A percentile compares a stretch with the other conserved stretches of the same genome.
Conservation (phyloP, 768 basidiomycete genomes). For the Phylloporus scabripes region DNA sequence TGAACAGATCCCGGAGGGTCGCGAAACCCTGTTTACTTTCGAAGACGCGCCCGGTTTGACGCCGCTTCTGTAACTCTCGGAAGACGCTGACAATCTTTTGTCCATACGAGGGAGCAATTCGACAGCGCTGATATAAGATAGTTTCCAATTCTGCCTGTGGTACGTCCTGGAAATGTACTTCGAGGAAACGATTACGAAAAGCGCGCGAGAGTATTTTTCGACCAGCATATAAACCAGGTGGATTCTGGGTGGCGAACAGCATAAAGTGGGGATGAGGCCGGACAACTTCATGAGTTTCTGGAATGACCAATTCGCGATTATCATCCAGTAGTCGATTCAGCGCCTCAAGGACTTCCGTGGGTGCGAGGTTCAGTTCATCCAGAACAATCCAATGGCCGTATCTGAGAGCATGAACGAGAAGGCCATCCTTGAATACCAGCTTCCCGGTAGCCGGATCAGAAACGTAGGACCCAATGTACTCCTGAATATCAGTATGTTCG, state of each 20-base stretch:
- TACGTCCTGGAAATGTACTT: constrained; percentile 96
- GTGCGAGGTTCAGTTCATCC: constrained; percentile 95
- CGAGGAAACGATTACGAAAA: constrained; percentile 94
- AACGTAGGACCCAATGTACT: constrained; percentile 94
- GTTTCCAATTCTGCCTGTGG: constrained; percentile 90
- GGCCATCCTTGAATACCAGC: constrained; percentile 89
- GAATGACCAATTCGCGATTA: constrained; percentile 91
- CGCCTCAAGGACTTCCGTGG: constrained; percentile 96
- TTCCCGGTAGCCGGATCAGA: constrained; percentile 92
- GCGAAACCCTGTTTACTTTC: constrained; percentile 98
- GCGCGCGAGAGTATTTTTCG: constrained; percentile 93
- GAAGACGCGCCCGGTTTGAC: constrained; percentile 88
- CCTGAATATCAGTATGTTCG: constrained; percentile 98
- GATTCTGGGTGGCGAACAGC: constrained; percentile 98
- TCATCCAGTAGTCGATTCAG: constrained; percentile 95
- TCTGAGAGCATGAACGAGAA: constrained; percentile 87
- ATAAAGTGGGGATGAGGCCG: constrained; percentile 94
- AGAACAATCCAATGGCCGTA: constrained; percentile 96
- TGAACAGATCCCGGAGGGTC: constrained; percentile 92
- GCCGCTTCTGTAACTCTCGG: constrained; percentile 84
- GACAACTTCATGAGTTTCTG: constrained; percentile 94
- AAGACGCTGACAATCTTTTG: constrained; percentile 89
- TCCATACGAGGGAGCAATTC: constrained; percentile 91
- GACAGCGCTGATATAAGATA: constrained; percentile 89
- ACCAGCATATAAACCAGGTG: constrained; percentile 91